phyloP scores from a whole-genome alignment of 176 grass and related monocot species.

The Sorghum bicolor region DNA sequence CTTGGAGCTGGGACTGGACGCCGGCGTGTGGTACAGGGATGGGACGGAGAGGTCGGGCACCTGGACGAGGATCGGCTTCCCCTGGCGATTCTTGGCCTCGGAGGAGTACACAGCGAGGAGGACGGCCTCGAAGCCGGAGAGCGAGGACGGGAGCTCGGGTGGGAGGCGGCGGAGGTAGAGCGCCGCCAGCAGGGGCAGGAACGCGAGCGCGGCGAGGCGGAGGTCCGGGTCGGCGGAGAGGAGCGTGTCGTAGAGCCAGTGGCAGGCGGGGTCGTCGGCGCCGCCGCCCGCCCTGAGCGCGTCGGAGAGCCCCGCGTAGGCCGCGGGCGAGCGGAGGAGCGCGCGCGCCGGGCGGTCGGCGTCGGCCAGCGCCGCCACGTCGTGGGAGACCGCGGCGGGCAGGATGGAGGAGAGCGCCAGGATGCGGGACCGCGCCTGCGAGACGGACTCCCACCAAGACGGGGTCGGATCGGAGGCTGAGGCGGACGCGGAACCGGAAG shows the following conservation, averaged over 20 bases:
- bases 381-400: slow-evolving; percentile 25
- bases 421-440: slow-evolving; percentile 80
- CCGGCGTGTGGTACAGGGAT: slow-evolving; percentile 81
- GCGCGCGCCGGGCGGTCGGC: slow-evolving; percentile 80
- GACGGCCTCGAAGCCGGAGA: slow-evolving; percentile 93
- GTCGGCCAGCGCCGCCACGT: slow-evolving; percentile 75
- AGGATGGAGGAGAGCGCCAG: slow-evolving; percentile 64
- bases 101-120: slow-evolving; percentile 88
- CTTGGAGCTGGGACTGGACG: slow-evolving; percentile 37
- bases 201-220: slow-evolving; percentile 81
- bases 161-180: slow-evolving; percentile 81
- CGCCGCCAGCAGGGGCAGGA: slow-evolving; percentile 84
- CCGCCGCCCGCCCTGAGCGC: slow-evolving; percentile 71
- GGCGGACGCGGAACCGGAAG: slow-evolving; percentile 24
- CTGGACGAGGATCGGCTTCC: slow-evolving; percentile 80
- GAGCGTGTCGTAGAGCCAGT: slow-evolving; percentile 98
- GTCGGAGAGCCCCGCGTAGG: slow-evolving; percentile 62
- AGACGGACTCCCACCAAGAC: slow-evolving; percentile 90
- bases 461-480: slow-evolving; percentile 46
- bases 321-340: slow-evolving; percentile 62
- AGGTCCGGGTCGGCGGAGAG: slow-evolving; percentile 88
- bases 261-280: slow-evolving; percentile 76
- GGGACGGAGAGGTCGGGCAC: slow-evolving; percentile 84
- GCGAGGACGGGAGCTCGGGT: slow-evolving; percentile 49
- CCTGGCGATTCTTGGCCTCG: slow-evolving; percentile 71